Conservation (phyloP, 2,329 filamentous ascomycete species). For the Cercospora nicotianae region DNA sequence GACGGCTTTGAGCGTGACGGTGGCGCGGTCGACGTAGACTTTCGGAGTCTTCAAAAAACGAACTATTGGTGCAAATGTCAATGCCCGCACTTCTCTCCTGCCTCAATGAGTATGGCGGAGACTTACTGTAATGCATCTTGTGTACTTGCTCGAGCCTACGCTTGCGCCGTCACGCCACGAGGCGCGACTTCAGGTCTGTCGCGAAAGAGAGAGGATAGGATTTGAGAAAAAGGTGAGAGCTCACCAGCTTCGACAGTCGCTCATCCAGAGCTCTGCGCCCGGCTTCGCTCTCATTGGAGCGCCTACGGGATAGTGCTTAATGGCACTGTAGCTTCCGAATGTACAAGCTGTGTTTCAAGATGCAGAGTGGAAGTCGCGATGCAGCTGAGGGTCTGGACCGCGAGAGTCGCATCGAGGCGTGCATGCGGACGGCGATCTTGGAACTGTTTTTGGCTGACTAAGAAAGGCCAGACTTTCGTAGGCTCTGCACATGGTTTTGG, state of each 20-base stretch:
- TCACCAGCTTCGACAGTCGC: neutral
- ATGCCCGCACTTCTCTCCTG: neutral
- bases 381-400: neutral
- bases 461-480: neutral
- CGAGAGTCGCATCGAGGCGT: neutral
- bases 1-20: slow-evolving; percentile 50
- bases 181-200: neutral
- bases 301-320: neutral
- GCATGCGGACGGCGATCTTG: too few relatives aligned
- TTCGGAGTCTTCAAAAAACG: slow-evolving; percentile 67
- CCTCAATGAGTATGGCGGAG: neutral
- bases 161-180: slow-evolving; percentile 11
- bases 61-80: slow-evolving; percentile 38
- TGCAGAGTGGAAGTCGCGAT: neutral
- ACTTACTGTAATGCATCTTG: slow-evolving; percentile 14
- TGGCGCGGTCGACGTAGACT: slow-evolving; percentile 43
- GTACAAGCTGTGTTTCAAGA: slow-evolving; percentile 3
- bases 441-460: neutral
- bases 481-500: too few relatives aligned
- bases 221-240: neutral
- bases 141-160: neutral
- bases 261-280: neutral
- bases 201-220: neutral
- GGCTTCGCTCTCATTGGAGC: slow-evolving; percentile 1
- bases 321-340: neutral